Percentiles rank a stretch among this genome's conserved stretches.
Conservation (phyloP, 306 rosid species). For the Prunus salicina region DNA sequence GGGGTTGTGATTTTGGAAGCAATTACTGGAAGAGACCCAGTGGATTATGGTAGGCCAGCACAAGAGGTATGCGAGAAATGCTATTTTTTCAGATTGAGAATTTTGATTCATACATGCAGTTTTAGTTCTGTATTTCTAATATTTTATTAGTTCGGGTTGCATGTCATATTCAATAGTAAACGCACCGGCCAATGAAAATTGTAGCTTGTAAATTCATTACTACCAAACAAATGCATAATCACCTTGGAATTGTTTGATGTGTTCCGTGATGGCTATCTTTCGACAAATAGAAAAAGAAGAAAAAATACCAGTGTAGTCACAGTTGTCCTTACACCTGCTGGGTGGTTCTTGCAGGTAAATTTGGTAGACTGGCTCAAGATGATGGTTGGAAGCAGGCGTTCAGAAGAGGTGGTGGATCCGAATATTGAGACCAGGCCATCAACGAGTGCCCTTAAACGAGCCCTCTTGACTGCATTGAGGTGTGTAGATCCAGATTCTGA, state of each 20-base stretch:
- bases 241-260: conserved; percentile 6
- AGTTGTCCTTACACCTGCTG: neutral
- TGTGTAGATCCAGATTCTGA: conserved; percentile 89
- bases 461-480: conserved; percentile 86
- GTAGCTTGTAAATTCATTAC: conserved; percentile 8
- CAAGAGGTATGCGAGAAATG: conserved; percentile 55
- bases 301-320: neutral
- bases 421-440: conserved; percentile 82
- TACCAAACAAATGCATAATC: neutral
- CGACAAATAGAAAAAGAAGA: neutral
- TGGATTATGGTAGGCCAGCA: conserved; percentile 72
- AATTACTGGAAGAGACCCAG: conserved; percentile 91
- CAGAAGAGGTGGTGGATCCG: conserved; percentile 92
- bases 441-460: conserved; percentile 81
- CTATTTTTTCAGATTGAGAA: conserved; percentile 6
- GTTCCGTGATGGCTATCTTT: neutral
- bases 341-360: conserved; percentile 66
- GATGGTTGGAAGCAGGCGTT: conserved; percentile 90
- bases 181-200: neutral
- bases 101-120: neutral
- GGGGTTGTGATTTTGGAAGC: conserved; percentile 82
- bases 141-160: neutral
- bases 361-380: conserved; percentile 93
- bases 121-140: neutral
- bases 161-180: neutral